phyloP scores from a whole-genome alignment of 129 eudicot genomes.

The Chrysanthemum seticuspe region DNA sequence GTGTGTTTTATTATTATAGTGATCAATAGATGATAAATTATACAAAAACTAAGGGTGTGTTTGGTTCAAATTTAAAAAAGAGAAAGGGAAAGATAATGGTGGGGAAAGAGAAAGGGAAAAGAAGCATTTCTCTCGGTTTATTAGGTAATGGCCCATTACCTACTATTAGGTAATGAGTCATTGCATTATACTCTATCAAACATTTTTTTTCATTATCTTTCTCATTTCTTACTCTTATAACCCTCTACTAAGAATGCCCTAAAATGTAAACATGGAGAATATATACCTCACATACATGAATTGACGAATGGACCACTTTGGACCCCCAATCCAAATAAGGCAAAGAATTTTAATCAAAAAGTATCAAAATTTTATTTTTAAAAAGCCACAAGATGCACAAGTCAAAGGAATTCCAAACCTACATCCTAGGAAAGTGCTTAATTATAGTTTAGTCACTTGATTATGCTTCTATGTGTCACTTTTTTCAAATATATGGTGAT shows the following conservation, averaged over 20 bases:
- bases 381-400: conserved; percentile 25
- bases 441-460: conserved; percentile 22
- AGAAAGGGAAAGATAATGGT: no score
- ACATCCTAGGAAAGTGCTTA: conserved; percentile 36
- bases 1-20: no score
- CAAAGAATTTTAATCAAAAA: not conserved
- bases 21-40: no score
- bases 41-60: not conserved
- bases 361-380: not conserved
- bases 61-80: no score
- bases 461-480: conserved; percentile 23
- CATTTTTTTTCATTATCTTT: no score
- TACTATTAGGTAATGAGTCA: no score
- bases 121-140: no score
- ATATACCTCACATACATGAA: conserved; percentile 1
- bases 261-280: not conserved
- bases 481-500: conserved; percentile 32
- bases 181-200: no score
- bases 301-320: not conserved
- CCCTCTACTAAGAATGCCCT: no score
- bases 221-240: no score
- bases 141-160: no score
- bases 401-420: conserved; percentile 51
- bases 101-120: no score
- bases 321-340: conserved; percentile 11